These are phyloP conservation scores for Mycena chlorophos DNA, from an alignment of 768 basidiomycete species.

Conservation along the genomic window DNA sequence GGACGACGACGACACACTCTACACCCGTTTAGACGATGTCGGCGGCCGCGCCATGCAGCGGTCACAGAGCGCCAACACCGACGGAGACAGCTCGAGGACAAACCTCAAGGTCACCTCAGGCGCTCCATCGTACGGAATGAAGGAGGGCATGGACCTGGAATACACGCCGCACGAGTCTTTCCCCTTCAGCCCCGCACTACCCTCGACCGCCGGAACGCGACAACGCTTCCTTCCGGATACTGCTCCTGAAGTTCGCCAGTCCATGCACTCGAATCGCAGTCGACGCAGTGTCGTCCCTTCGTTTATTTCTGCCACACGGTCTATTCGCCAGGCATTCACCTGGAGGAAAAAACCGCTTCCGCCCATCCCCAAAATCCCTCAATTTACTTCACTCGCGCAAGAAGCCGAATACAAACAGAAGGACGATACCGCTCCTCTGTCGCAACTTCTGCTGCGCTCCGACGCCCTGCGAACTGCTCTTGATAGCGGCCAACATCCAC, in stretches of 20 bases:
- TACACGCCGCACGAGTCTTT: slow-evolving; percentile 14
- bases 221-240: slow-evolving; percentile 21
- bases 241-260: slow-evolving; percentile 32
- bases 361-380: slow-evolving; percentile 54
- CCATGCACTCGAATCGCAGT: slow-evolving; percentile 48
- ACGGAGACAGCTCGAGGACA: slow-evolving; percentile 18
- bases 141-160: slow-evolving; percentile 19
- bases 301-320: slow-evolving; percentile 50
- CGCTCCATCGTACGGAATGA: slow-evolving; percentile 20
- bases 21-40: slow-evolving; percentile 31
- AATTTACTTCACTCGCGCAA: slow-evolving; percentile 42
- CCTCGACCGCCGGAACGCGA: slow-evolving; percentile 26
- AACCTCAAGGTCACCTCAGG: slow-evolving; percentile 24
- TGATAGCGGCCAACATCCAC: slow-evolving; percentile 55
- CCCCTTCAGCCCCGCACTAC: slow-evolving; percentile 26
- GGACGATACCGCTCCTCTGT: slow-evolving; percentile 52
- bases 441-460: slow-evolving; percentile 53
- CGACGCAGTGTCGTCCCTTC: slow-evolving; percentile 40
- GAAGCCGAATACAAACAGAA: slow-evolving; percentile 43
- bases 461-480: slow-evolving; percentile 48
- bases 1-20: slow-evolving; percentile 41
- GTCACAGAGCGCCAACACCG: background rate
- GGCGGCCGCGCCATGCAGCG: slow-evolving; percentile 6
- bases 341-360: slow-evolving; percentile 61
- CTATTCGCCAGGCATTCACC: slow-evolving; percentile 36